phyloP scores from a whole-genome alignment of 345 rosid genomes.

The Acer negundo region DNA sequence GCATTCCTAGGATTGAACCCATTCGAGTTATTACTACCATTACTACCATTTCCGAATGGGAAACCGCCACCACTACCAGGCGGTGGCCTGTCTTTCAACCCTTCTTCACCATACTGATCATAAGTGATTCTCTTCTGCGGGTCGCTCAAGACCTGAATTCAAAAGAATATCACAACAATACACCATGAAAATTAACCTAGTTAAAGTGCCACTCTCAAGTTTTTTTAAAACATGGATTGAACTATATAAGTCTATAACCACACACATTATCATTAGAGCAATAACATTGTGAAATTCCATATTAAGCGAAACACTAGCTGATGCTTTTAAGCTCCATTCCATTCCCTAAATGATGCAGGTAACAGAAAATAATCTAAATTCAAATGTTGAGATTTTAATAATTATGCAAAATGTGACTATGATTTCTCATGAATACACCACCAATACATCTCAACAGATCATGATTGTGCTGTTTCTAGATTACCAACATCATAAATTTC shows the following conservation, averaged over 20 bases:
- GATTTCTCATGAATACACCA: not conserved
- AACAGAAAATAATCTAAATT: not conserved
- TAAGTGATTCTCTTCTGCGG: constrained; percentile 75
- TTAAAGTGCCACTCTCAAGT: not conserved
- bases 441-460: not conserved
- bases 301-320: not conserved
- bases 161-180: constrained; percentile 8
- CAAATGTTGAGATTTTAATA: not conserved
- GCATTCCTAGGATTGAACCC: constrained; percentile 97
- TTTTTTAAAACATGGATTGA: not conserved
- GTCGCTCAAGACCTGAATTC: constrained; percentile 79
- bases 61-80: constrained; percentile 55
- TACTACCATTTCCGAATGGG: constrained; percentile 30
- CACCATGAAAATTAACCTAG: not conserved
- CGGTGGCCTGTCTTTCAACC: constrained; percentile 78
- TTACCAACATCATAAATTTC: not conserved
- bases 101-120: constrained; percentile 95
- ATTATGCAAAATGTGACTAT: not conserved
- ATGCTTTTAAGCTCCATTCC: not conserved
- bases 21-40: constrained; percentile 31
- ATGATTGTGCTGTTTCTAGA: not conserved
- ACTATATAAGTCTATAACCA: not conserved
- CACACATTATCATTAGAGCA: not conserved
- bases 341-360: too few species aligned
- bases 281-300: not conserved